Percentiles rank a stretch among this genome's conserved stretches.
These are phyloP conservation scores for Talaromyces stipitatus DNA, from an alignment of 495 filamentous ascomycete genomes.

Conservation along the genomic window DNA sequence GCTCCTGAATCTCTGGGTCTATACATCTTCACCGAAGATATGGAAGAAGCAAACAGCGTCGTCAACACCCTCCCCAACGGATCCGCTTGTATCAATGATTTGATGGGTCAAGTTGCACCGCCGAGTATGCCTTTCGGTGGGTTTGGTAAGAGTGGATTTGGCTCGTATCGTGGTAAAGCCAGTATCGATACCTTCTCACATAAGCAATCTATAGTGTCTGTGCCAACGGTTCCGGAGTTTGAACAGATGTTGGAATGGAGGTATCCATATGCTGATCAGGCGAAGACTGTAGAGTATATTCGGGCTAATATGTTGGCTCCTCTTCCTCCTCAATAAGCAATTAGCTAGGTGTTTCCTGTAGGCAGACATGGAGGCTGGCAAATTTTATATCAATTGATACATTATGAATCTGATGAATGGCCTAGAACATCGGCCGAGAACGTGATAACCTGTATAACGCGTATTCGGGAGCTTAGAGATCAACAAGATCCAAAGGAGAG, in stretches of 20 bases:
- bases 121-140: neutral
- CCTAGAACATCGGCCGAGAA: no score
- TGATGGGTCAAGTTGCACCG: neutral
- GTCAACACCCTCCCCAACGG: neutral
- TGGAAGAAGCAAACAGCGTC: neutral
- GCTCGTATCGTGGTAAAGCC: neutral
- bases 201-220: neutral
- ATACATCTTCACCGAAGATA: slow-evolving; percentile 1
- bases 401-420: no score
- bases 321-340: neutral
- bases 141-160: neutral
- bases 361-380: no score
- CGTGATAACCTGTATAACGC: no score
- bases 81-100: neutral
- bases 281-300: neutral
- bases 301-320: neutral
- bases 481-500: no score
- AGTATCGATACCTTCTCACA: neutral
- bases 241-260: neutral
- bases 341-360: neutral
- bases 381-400: no score
- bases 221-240: neutral
- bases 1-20: neutral
- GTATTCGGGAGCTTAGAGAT: no score
- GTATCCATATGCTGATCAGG: neutral